phyloP scores from a whole-genome alignment of 495 filamentous ascomycete genomes.

The Recurvomyces mirabilis region DNA sequence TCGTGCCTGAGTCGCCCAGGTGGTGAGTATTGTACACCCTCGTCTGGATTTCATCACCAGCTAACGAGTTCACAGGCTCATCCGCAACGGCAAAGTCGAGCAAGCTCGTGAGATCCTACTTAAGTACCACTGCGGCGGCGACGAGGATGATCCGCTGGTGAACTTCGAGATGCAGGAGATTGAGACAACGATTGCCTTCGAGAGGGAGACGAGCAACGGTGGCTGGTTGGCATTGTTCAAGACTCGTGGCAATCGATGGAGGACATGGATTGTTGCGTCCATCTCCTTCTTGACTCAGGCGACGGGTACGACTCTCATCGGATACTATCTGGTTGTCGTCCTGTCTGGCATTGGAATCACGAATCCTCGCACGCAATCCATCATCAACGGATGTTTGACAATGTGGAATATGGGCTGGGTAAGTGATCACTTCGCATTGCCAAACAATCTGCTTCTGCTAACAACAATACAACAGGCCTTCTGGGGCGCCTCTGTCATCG shows the following conservation, averaged over 20 bases:
- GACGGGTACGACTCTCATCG: constrained; percentile 41
- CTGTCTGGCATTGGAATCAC: constrained; percentile 38
- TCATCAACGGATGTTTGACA: constrained; percentile 29
- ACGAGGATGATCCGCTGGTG: constrained; percentile 31
- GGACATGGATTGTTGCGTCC: constrained; percentile 5
- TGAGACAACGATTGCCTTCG: constrained; percentile 22
- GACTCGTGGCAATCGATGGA: constrained; percentile 3
- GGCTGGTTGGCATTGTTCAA: constrained; percentile 4
- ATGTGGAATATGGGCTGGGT: constrained; percentile 13
- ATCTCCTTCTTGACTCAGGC: constrained; percentile 33
- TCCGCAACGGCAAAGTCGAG: constrained; percentile 6
- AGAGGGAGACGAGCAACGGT: constrained; percentile 19
- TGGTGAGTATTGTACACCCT: neutral
- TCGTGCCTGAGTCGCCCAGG: constrained; percentile 10
- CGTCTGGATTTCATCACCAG: no score
- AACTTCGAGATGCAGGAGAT: constrained; percentile 22
- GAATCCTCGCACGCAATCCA: constrained; percentile 32
- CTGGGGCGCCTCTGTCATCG: constrained; percentile 9
- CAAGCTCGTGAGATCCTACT: constrained; percentile 20
- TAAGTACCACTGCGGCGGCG: constrained; percentile 37
- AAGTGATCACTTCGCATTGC: neutral
- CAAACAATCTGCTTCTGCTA: neutral
- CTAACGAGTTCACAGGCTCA: constrained; percentile 2
- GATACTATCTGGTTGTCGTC: constrained; percentile 38
- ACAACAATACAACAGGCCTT: neutral